A percentile compares a stretch with the other conserved stretches of the same genome.
These are phyloP conservation scores for Fusarium denticulatum DNA, from an alignment of 2,329 filamentous ascomycete species.

Conservation along the genomic window DNA sequence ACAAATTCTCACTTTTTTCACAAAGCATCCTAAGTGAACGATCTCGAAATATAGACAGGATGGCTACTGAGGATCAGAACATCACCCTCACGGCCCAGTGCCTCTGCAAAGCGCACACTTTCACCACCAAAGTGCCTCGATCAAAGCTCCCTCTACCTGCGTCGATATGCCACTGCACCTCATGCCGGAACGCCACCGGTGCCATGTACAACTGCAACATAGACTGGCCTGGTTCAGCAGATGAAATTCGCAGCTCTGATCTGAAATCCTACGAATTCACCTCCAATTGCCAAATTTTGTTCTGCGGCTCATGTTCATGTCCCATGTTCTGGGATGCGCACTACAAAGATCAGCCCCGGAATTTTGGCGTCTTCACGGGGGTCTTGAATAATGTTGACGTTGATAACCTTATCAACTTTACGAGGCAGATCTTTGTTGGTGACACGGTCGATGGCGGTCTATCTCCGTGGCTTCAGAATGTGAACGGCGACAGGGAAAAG, in stretches of 20 bases:
- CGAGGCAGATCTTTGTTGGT: conserved; percentile 55
- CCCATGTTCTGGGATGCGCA: conserved; percentile 54
- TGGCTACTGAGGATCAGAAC: background rate
- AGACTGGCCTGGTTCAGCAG: conserved; percentile 32
- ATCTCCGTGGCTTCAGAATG: conserved; percentile 54
- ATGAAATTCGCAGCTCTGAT: conserved; percentile 29
- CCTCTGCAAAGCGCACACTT: conserved; percentile 56
- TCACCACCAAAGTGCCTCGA: conserved; percentile 47
- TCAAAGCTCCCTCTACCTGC: conserved; percentile 54
- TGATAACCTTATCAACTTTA: conserved; percentile 46
- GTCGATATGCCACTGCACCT: conserved; percentile 59
- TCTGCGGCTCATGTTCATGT: conserved; percentile 56
- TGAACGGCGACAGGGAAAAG: conserved; percentile 45
- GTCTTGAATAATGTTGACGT: conserved; percentile 45
- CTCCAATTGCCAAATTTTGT: conserved; percentile 47
- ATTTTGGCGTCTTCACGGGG: conserved; percentile 52
- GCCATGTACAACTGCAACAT: conserved; percentile 49
- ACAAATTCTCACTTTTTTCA: background rate
- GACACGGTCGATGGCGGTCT: conserved; percentile 65
- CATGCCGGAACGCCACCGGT: conserved; percentile 59
- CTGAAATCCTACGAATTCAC: conserved; percentile 53
- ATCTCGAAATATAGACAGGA: accelerated
- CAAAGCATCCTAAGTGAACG: background rate
- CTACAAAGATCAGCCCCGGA: background rate
- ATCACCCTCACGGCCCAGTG: conserved; percentile 49